Evolutionary conservation across 768 basidiomycete species (phyloP).

Genomic region (Amanita exitialis): DNA sequence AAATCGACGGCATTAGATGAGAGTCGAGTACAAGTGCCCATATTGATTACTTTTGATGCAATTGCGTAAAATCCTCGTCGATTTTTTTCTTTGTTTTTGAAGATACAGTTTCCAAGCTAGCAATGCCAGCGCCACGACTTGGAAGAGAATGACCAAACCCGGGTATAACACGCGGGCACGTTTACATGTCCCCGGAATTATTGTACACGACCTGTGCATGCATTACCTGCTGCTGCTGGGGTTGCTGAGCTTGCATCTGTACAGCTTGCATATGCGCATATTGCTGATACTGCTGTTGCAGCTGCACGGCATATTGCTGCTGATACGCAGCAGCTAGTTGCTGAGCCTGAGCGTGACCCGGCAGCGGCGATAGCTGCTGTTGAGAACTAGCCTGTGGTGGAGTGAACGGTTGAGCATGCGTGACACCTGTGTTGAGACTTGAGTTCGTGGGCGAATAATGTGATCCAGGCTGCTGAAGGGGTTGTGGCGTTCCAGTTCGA

Average conservation of each 20-base stretch:
- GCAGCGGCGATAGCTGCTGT: slow-evolving; percentile 9
- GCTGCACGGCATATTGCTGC: slow-evolving; percentile 13
- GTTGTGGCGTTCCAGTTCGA: slow-evolving; percentile 26
- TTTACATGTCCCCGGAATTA: not conserved
- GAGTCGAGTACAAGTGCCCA: slow-evolving; percentile 1
- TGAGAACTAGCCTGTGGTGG: slow-evolving; percentile 5
- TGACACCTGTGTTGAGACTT: slow-evolving; percentile 3
- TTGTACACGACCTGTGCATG: slow-evolving; percentile 2
- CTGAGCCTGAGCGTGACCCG: slow-evolving; percentile 25
- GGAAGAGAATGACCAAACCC: not conserved
- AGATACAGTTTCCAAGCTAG: slow-evolving; percentile 1
- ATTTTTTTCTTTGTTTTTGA: not conserved
- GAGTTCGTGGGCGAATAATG: not conserved
- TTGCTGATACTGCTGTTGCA: slow-evolving; percentile 20
- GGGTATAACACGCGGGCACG: not conserved
- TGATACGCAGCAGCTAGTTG: slow-evolving; percentile 12
- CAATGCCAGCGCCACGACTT: not conserved
- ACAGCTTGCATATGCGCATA: slow-evolving; percentile 23
- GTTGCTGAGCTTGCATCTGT: slow-evolving; percentile 15
- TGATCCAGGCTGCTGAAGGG: slow-evolving; percentile 9
- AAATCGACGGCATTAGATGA: not conserved
- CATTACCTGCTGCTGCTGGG: slow-evolving; percentile 6
- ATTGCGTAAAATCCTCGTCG: not conserved
- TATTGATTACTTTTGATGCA: slow-evolving; percentile 4
- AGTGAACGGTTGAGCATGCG: slow-evolving; percentile 8